phyloP scores from a whole-genome alignment of 2,329 filamentous ascomycete genomes.

The Davidsoniella eucalypti region DNA sequence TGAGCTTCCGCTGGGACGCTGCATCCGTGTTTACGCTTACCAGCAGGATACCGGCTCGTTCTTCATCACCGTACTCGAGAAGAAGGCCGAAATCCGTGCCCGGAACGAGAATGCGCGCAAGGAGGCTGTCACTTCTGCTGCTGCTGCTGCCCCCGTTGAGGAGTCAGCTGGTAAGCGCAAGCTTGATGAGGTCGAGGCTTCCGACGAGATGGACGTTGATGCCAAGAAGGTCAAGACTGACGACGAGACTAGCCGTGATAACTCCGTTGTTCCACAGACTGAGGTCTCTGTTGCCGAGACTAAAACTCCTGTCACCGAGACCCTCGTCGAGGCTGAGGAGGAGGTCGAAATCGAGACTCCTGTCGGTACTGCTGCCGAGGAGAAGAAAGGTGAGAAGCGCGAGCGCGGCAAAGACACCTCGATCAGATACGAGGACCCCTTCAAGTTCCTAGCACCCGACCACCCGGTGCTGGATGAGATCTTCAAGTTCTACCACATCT shows the following conservation, averaged over 20 bases:
- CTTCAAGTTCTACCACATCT: slow-evolving; percentile 71
- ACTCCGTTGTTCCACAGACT: slow-evolving; percentile 10
- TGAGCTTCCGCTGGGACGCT: slow-evolving; percentile 66
- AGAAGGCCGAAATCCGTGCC: slow-evolving; percentile 69
- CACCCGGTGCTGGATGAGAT: slow-evolving; percentile 66
- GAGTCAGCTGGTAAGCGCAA: slow-evolving; percentile 21
- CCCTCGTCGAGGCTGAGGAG: slow-evolving; percentile 3
- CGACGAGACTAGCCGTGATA: slow-evolving; percentile 13
- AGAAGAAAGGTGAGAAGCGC: slow-evolving; percentile 1
- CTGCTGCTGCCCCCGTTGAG: slow-evolving; percentile 18
- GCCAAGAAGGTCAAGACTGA: slow-evolving; percentile 18
- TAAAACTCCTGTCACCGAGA: slow-evolving; percentile 9
- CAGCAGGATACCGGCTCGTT: slow-evolving; percentile 93
- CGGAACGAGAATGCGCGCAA: slow-evolving; percentile 49
- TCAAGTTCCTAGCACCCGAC: slow-evolving; percentile 67
- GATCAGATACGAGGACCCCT: slow-evolving; percentile 55
- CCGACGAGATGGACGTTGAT: slow-evolving; percentile 22
- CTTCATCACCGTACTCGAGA: slow-evolving; percentile 92
- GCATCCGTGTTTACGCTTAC: slow-evolving; percentile 89
- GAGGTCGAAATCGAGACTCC: slow-evolving; percentile 9
- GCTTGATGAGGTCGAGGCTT: slow-evolving; percentile 21
- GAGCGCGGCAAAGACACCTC: slow-evolving; percentile 30
- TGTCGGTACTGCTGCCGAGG: background rate
- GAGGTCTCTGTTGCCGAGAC: slow-evolving; percentile 13
- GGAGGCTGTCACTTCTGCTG: slow-evolving; percentile 15